Conservation (phyloP, 1,284 basidiomycete species). For the Wallemia ichthyophaga region DNA sequence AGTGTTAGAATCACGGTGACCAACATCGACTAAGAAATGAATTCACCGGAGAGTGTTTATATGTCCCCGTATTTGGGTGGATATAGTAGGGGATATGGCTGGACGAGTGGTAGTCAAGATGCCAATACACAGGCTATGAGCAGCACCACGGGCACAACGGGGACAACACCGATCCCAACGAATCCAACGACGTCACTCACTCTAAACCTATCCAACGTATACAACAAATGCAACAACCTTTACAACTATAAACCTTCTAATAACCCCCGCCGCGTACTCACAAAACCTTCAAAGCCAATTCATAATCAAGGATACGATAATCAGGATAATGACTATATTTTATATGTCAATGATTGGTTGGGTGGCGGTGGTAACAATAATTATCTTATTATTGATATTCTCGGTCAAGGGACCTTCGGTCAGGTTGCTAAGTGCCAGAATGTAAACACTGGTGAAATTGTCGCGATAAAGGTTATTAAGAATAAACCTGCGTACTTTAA, state of each 20-base stretch:
- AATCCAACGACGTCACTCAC: slow-evolving; percentile 30
- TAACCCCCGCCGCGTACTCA: slow-evolving; percentile 74
- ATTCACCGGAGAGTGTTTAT: neutral
- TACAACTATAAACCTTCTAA: slow-evolving; percentile 76
- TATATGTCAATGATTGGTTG: slow-evolving; percentile 86
- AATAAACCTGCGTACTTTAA: slow-evolving; percentile 99
- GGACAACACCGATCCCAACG: neutral
- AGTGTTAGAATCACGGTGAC: neutral
- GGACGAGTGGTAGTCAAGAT: too few species aligned
- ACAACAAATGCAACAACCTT: slow-evolving; percentile 62
- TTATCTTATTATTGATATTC: slow-evolving; percentile 87
- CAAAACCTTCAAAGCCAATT: slow-evolving; percentile 73
- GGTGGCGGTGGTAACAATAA: slow-evolving; percentile 39
- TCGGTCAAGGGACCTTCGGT: slow-evolving; percentile 94
- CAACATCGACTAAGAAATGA: neutral
- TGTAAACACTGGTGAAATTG: slow-evolving; percentile 93
- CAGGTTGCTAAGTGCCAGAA: slow-evolving; percentile 99
- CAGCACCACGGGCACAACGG: too few species aligned
- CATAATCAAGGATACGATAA: slow-evolving; percentile 91
- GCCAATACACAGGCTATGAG: too few species aligned
- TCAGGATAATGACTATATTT: slow-evolving; percentile 86
- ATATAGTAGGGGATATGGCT: too few species aligned
- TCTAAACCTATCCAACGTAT: slow-evolving; percentile 56
- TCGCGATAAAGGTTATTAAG: slow-evolving; percentile 97
- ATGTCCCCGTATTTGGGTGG: neutral